Evolutionary conservation across 2,329 filamentous ascomycete species (phyloP), one percentile per base, ranked within the genome.

Genomic region (Epichloe festucae): DNA sequence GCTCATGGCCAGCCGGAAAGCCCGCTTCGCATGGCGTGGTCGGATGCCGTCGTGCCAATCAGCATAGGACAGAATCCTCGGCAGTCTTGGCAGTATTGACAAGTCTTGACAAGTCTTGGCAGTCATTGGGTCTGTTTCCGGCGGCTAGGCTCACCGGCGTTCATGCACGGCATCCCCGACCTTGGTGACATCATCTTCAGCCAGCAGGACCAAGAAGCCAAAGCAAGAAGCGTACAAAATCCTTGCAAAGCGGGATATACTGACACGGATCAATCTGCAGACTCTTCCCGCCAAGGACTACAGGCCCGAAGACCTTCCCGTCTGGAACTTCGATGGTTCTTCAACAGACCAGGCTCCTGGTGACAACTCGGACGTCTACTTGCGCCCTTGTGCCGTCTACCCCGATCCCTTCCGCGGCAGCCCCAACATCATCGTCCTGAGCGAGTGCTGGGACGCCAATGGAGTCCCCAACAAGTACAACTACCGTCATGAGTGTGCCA

Each of bases 401-500:
- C 86, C 89, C 61, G 89, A 95, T 59, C 91, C 91, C 55, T 91
- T 96, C 84, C 87, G 90, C 60, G 80, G 82, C 56, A 82, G 82
- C 55, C 87, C 89, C 73, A 96, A 96, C 79, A 85, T 96, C 70
- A 82, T 96, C 62, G 91, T 97, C 63, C 85, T 97, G 65, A 81
- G 84, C 67, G 91, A 96, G 77, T 95, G 88, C 72, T 96, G 89
- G 86, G 89, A 91, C 68, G 77, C 87, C 59, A 90, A 96, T 72
- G 90, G 89, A 67, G 89, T 83, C 57, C 93, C 93, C 72, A 98
- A 97, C 84, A 90, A 95, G 73, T 97, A 81, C 85, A 98, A 98
- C 85, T 87, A 85, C 84, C 88, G 93, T 61, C 86, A 96, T 69
- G 91, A 97, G 65, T 86, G 84, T 65, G 81, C 81, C 66, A 85